Evolutionary conservation across 2,329 filamentous ascomycete species (phyloP).

Genomic region (Ophiostoma sp.): DNA sequence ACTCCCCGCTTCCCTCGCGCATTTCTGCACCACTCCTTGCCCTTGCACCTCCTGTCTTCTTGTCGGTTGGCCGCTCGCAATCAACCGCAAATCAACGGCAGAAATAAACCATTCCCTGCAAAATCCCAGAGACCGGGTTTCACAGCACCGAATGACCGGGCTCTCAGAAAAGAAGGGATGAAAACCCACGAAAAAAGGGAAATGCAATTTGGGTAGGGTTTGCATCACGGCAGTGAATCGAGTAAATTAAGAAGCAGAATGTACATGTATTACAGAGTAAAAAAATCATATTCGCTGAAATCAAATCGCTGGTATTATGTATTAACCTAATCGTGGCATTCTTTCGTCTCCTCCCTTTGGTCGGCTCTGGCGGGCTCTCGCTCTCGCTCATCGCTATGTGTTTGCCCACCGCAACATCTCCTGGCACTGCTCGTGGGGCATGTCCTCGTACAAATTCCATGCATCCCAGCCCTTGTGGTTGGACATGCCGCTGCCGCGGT

Average conservation of each 20-base stretch:
- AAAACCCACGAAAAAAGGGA: not conserved
- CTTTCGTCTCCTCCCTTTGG: not conserved
- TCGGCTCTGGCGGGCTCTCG: not conserved
- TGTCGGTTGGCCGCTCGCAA: not conserved
- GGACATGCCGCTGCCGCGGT: slow-evolving; percentile 28
- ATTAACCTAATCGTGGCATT: not conserved
- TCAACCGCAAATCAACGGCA: not conserved
- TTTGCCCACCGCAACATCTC: slow-evolving; percentile 29
- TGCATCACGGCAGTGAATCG: not conserved
- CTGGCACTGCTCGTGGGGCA: slow-evolving; percentile 14
- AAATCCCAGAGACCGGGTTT: not conserved
- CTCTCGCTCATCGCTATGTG: not conserved
- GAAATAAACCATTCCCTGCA: not conserved
- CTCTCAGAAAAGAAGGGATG: not conserved
- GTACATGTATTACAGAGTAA: not conserved
- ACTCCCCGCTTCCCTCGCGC: not conserved
- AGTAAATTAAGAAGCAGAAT: not conserved
- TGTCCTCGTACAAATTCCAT: slow-evolving; percentile 22
- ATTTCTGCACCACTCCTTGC: not conserved
- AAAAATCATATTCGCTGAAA: not conserved
- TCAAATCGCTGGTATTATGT: not conserved
- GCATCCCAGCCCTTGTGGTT: slow-evolving; percentile 26
- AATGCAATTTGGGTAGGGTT: not conserved
- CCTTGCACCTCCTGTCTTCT: no score
- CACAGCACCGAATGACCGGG: not conserved